These are phyloP conservation scores for Phoenix dactylifera DNA, from an alignment of 176 grass and related monocot genomes.

Conservation along the genomic window DNA sequence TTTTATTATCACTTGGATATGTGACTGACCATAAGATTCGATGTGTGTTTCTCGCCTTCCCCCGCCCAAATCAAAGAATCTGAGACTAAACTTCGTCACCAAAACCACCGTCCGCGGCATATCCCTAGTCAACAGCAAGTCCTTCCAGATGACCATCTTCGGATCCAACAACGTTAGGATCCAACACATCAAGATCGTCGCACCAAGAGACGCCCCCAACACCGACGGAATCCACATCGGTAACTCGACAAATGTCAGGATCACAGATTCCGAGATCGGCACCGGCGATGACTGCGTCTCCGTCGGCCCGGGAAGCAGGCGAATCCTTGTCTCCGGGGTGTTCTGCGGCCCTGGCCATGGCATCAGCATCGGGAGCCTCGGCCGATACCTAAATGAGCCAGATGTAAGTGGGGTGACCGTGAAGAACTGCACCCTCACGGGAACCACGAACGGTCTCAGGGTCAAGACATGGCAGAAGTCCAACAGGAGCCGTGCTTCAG, in stretches of 20 bases:
- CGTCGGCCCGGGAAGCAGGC: conserved; percentile 36
- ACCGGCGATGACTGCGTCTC: conserved; percentile 79
- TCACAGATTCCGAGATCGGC: conserved; percentile 37
- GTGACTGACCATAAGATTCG: not conserved
- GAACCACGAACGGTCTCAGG: conserved; percentile 52
- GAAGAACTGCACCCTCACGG: conserved; percentile 28
- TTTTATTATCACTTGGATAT: no score
- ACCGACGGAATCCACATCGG: conserved; percentile 82
- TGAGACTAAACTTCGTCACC: not conserved
- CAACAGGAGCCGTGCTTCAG: conserved; percentile 22
- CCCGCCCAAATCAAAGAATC: not conserved
- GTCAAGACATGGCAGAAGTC: conserved; percentile 71
- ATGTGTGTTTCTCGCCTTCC: conserved; percentile 11
- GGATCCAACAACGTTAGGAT: conserved; percentile 30
- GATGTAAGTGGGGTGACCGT: conserved; percentile 50
- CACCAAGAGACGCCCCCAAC: conserved; percentile 55
- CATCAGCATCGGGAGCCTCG: conserved; percentile 70
- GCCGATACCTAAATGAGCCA: conserved; percentile 44
- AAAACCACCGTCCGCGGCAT: conserved; percentile 24
- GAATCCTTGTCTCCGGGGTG: conserved; percentile 22
- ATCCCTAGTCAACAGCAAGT: conserved; percentile 46
- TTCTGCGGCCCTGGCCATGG: conserved; percentile 62
- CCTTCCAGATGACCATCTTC: conserved; percentile 65
- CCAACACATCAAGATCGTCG: conserved; percentile 37
- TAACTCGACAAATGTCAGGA: conserved; percentile 36